Evolutionary conservation across 2,329 filamentous ascomycete genomes (phyloP).

Genomic region (Iodosphaeria phyllophila): DNA sequence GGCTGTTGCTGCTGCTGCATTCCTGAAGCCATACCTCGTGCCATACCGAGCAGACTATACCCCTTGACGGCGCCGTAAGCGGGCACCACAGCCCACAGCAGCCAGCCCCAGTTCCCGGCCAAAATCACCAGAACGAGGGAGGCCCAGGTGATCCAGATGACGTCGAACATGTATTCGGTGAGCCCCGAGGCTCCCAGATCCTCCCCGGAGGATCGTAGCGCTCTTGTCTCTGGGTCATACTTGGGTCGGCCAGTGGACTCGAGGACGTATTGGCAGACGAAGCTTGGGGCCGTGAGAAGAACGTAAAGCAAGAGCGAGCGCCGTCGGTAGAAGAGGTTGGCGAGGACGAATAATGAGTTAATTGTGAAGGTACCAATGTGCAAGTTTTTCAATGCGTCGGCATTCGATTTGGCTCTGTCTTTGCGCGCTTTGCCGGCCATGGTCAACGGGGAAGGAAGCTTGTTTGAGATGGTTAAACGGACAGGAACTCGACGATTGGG

Average conservation of each 20-base stretch:
- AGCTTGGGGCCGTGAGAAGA: constrained; percentile 52
- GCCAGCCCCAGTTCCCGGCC: constrained; percentile 60
- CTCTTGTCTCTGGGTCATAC: constrained; percentile 41
- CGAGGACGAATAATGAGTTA: constrained; percentile 57
- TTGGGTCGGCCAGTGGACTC: constrained; percentile 69
- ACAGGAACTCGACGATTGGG: too few relatives aligned
- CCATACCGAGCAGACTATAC: constrained; percentile 31
- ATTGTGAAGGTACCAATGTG: constrained; percentile 57
- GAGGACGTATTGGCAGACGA: constrained; percentile 69
- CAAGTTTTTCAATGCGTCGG: constrained; percentile 57
- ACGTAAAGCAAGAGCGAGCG: constrained; percentile 51
- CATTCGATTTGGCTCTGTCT: constrained; percentile 59
- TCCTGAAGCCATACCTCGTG: constrained; percentile 29
- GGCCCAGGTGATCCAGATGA: constrained; percentile 86
- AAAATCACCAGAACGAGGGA: constrained; percentile 53
- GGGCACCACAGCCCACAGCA: constrained; percentile 34
- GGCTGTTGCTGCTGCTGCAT: constrained; percentile 19
- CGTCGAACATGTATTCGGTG: constrained; percentile 97
- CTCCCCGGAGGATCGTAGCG: constrained; percentile 64
- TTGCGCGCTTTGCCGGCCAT: constrained; percentile 49
- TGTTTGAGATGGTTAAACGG: too few relatives aligned
- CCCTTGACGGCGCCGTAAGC: constrained; percentile 36
- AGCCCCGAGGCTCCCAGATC: constrained; percentile 74
- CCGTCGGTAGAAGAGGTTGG: constrained; percentile 46
- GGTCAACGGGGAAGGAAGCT: too few relatives aligned